Base-by-base conservation (phyloP, 495 filamentous ascomycete species). In the Penicillium daleae region DNA sequence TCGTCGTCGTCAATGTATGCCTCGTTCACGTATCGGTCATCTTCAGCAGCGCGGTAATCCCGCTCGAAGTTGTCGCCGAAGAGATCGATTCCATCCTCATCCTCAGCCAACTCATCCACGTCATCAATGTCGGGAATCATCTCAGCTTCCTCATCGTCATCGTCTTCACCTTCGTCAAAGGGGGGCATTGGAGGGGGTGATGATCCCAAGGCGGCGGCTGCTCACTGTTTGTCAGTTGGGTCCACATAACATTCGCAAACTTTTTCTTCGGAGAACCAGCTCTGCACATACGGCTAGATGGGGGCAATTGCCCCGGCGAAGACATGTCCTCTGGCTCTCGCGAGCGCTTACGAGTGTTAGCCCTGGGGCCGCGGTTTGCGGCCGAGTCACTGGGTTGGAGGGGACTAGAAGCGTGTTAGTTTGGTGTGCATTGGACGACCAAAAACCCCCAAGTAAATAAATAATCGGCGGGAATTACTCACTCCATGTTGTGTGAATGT, bases 51-150 rank as follows among this genome's bases (percentile, higher is more conserved):
- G 56, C 81, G 80, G 74, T 97, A 96, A 76, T 97, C 93, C 60
- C 83, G 82, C 75, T 97, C 92, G 74, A 93, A 97, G 63, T 92
- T 90, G 65, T 96, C 91, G 33, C 83, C 90, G 70, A 97, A 97
- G 27, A 99, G 85, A 77, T 99, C 94, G 66, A 97, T 96, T 19
- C 91, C 91, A 48, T 89, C 90, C 67, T 95, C 91, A 68, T 98
- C 95, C 74, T 98, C 96, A 12, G 93, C 96, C 86, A 93, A 86
- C 75, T 99, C 96, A 66, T 98, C 96, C 49, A 92, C 85, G 68
- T 99, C 96, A 59, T 97, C 93, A 66, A 97, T 87, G 68, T 97
- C 92, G 50, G 83, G 88, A 48, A 89, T 81, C 6, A 96, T 74
- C 62, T 92, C 89, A 56, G 85, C 81, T 52, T 92, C 90, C 44